These are phyloP conservation scores for Talaromyces sp. DNA, from an alignment of 2,329 filamentous ascomycete species.

Conservation along the genomic window DNA sequence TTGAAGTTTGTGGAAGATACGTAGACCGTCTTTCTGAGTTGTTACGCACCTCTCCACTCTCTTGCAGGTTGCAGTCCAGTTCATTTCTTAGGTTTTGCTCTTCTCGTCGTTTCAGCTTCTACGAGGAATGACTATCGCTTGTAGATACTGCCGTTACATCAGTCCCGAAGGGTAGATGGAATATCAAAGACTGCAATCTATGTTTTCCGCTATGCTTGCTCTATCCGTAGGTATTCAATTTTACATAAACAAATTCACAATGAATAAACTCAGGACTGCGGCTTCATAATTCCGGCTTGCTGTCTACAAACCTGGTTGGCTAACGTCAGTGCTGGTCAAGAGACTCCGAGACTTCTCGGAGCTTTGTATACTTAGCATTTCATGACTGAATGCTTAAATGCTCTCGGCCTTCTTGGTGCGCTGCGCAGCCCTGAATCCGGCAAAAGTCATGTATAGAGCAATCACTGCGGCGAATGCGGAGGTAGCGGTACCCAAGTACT, in stretches of 20 bases:
- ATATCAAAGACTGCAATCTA: not conserved
- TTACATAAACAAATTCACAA: not conserved
- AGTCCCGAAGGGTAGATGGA: not conserved
- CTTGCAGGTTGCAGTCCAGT: not conserved
- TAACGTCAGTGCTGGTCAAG: not conserved
- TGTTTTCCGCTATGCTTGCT: not conserved
- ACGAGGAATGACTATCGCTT: not conserved
- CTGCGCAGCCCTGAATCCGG: not conserved
- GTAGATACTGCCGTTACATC: not conserved
- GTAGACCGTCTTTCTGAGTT: not conserved
- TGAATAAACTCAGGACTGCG: not conserved
- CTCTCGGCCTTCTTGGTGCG: conserved; percentile 1
- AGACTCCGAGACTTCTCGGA: not conserved
- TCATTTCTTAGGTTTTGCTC: not conserved
- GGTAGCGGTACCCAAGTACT: conserved; percentile 14
- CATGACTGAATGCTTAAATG: not conserved
- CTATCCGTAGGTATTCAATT: not conserved
- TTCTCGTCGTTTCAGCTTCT: not conserved
- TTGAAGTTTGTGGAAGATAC: not conserved
- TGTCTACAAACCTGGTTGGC: not conserved
- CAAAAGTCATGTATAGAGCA: conserved; percentile 10
- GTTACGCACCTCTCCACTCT: not conserved
- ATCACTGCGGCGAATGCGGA: conserved; percentile 10
- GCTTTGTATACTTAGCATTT: not conserved
- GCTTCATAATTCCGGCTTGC: not conserved